Percentiles rank a stretch among this genome's conserved stretches.
These are phyloP conservation scores for Aspergillus niger DNA, from an alignment of 2,329 filamentous ascomycete genomes.

Conservation along the genomic window DNA sequence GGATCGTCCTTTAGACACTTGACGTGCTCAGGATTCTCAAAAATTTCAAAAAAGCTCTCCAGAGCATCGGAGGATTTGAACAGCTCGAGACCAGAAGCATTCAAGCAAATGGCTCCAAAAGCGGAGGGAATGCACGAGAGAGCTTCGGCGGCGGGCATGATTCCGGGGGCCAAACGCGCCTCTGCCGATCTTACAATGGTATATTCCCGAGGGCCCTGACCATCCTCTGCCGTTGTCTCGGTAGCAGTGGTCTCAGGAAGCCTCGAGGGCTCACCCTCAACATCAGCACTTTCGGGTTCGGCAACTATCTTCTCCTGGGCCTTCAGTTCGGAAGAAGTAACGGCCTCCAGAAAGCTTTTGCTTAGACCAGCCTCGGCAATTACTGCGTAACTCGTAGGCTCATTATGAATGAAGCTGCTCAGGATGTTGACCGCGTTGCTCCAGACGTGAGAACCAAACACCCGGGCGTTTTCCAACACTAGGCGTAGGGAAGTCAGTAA, in stretches of 20 bases:
- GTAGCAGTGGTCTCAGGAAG: constrained; percentile 30
- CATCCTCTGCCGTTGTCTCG: constrained; percentile 22
- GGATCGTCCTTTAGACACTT: constrained; percentile 77
- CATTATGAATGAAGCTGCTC: constrained; percentile 97
- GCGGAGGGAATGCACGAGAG: constrained; percentile 84
- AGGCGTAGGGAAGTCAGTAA: constrained; percentile 76
- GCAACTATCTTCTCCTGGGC: constrained; percentile 35
- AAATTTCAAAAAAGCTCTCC: constrained; percentile 91
- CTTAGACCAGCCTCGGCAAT: constrained; percentile 93
- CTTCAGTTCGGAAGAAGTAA: constrained; percentile 57
- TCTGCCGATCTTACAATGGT: constrained; percentile 33
- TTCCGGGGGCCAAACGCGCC: constrained; percentile 62
- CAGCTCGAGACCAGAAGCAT: constrained; percentile 81
- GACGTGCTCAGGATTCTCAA: constrained; percentile 87
- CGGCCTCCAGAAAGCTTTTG: constrained; percentile 78
- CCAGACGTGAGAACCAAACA: constrained; percentile 93
- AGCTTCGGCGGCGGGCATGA: constrained; percentile 84
- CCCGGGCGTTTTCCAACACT: constrained; percentile 75
- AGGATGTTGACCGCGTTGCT: constrained; percentile 89
- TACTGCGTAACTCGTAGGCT: constrained; percentile 94
- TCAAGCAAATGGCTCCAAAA: constrained; percentile 91
- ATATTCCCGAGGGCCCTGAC: constrained; percentile 32
- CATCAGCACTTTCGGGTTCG: constrained; percentile 30
- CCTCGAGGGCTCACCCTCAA: constrained; percentile 42
- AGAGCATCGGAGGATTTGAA: constrained; percentile 82